Base-by-base conservation (phyloP, 2,329 filamentous ascomycete species). In the Ophiostoma australiae region DNA sequence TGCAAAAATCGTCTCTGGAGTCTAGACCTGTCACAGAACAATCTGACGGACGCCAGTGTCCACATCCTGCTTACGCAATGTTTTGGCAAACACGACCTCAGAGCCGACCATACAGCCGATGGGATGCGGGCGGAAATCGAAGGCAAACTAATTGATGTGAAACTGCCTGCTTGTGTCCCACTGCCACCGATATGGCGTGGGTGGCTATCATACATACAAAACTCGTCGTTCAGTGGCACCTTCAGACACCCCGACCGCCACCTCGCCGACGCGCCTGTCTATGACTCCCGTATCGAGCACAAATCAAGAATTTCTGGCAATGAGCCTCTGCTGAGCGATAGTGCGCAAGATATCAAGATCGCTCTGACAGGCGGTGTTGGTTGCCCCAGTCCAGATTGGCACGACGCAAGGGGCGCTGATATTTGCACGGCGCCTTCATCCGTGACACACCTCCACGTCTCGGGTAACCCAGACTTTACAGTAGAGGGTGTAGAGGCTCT, bases 361-460 rank as follows among this genome's bases (percentile, higher is more conserved):
- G 69, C 72, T 3, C 73, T 81, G 4, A 76, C 79, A 4, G 76
- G 75, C 4, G 73, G 72, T 10, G 69, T 74, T 74, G 61, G 74
- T 33, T 4, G 27, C 35, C 10, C 71, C 48, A 15, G 73, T 55
- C 41, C 72, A 17, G 23, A 76, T 70, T 65, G 73, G 72, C 67
- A 76, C 52, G 63, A 73, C 20, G 66, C 76, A 31, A 39, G 72
- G 4, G 72, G 74, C 20, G 73, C 75, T 5, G 75, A 75, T 33
- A 72, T 79, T 1, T 79, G 77, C 31, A 67, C 71, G 13, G 69
- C 71, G 17, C 74, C 76, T 3, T 71, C 75, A 1, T 82, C 81
- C 2, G 75, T 89, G 66, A 87, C 87, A 0, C 87, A 89, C 73
- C 77, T 90, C 20, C 81, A 83, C 68, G 73, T 90, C 13, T 85